Conservation (phyloP, 2,329 filamentous ascomycete species). For the Biscogniauxia marginata region DNA sequence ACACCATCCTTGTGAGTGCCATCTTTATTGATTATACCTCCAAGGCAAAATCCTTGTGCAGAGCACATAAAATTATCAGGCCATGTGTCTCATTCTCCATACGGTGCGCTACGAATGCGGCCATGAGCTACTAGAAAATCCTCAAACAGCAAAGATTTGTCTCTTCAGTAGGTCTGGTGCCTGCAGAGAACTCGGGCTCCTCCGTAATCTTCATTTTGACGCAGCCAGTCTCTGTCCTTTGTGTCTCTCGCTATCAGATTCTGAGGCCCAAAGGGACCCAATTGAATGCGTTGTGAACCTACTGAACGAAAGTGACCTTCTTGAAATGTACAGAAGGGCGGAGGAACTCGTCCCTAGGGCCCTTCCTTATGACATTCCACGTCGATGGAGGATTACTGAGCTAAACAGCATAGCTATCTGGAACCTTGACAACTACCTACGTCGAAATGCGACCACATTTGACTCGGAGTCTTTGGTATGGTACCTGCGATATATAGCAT, state of each 20-base stretch:
- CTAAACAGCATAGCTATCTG: neutral
- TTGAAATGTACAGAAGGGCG: neutral
- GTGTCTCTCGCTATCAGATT: neutral
- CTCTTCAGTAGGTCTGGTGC: neutral
- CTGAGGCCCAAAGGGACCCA: neutral
- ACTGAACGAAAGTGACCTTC: neutral
- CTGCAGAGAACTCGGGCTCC: neutral
- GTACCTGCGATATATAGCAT: neutral
- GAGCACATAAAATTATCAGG: neutral
- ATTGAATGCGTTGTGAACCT: neutral
- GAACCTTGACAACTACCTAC: neutral
- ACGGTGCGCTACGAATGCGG: neutral
- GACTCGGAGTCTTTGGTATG: neutral
- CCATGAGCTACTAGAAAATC: neutral
- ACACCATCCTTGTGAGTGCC: too few relatives aligned
- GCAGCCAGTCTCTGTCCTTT: neutral
- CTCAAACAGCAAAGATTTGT: neutral
- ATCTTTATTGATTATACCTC: too few relatives aligned
- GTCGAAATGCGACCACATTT: neutral
- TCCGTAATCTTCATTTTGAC: neutral
- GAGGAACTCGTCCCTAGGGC: neutral
- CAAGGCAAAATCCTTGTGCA: too few relatives aligned
- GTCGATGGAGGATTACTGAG: neutral
- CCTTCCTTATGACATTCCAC: neutral
- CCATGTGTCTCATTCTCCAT: neutral